phyloP scores from a whole-genome alignment of 164 flowering plant species.

The Brasenia schreberi region DNA sequence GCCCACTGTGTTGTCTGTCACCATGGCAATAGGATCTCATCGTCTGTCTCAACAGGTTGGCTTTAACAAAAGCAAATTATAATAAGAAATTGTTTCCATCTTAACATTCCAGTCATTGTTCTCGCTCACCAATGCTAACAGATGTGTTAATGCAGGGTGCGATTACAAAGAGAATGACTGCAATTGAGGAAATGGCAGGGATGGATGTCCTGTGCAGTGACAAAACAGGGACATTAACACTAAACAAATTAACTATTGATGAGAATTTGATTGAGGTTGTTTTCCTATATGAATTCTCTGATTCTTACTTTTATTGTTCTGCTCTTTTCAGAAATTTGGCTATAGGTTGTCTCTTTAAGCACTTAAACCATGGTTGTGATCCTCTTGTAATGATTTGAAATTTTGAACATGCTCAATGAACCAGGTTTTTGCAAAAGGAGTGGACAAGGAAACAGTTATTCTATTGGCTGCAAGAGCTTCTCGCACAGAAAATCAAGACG shows the following conservation, averaged over 20 bases:
- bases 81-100: background rate
- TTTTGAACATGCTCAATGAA: background rate
- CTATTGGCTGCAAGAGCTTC: slow-evolving; percentile 69
- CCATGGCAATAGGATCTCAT: slow-evolving; percentile 80
- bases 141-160: slow-evolving; percentile 39
- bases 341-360: background rate
- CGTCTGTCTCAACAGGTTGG: slow-evolving; percentile 70
- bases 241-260: slow-evolving; percentile 61
- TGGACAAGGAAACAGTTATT: slow-evolving; percentile 43
- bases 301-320: slow-evolving; percentile 1
- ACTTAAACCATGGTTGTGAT: background rate
- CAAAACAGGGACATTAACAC: slow-evolving; percentile 68
- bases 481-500: slow-evolving; percentile 58
- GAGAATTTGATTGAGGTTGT: slow-evolving; percentile 56
- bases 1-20: slow-evolving; percentile 78
- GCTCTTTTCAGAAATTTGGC: background rate
- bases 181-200: slow-evolving; percentile 81
- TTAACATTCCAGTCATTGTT: background rate
- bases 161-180: slow-evolving; percentile 80
- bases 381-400: background rate
- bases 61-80: background rate
- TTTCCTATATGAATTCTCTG: background rate
- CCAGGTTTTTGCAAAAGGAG: slow-evolving; percentile 41
- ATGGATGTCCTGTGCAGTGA: slow-evolving; percentile 87
- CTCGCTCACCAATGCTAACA: background rate